Evolutionary conservation across 2,329 filamentous ascomycete genomes (phyloP).

Genomic region (Aspergillus novofumigatus): DNA sequence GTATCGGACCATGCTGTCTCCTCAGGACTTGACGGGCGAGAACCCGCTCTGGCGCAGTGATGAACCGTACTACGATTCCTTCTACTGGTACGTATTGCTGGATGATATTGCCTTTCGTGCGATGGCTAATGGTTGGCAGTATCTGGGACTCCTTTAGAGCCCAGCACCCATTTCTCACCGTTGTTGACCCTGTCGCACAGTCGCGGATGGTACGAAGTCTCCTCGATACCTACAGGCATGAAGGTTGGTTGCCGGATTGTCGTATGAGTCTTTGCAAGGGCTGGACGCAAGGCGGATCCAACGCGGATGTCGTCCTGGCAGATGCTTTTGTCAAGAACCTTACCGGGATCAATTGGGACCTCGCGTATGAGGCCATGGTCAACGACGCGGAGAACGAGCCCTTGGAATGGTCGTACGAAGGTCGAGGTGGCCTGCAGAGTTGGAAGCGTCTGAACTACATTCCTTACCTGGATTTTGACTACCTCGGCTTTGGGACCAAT

Average conservation of each 20-base stretch:
- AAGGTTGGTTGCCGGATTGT: slow-evolving; percentile 69
- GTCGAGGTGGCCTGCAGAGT: slow-evolving; percentile 64
- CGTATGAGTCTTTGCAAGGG: slow-evolving; percentile 66
- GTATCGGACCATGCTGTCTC: slow-evolving; percentile 67
- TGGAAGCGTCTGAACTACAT: slow-evolving; percentile 70
- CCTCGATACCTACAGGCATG: slow-evolving; percentile 65
- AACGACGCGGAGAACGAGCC: slow-evolving; percentile 69
- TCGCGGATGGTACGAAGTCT: slow-evolving; percentile 64
- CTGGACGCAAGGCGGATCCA: slow-evolving; percentile 69
- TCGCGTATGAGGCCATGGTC: slow-evolving; percentile 63
- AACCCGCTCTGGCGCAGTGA: slow-evolving; percentile 62
- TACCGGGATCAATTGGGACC: slow-evolving; percentile 60
- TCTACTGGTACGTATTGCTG: slow-evolving; percentile 55
- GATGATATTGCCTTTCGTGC: not conserved
- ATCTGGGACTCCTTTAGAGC: slow-evolving; percentile 69
- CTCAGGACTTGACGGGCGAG: slow-evolving; percentile 69
- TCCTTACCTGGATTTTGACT: slow-evolving; percentile 65
- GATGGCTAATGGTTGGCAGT: slow-evolving; percentile 19
- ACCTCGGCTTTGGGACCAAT: slow-evolving; percentile 62
- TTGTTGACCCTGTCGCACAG: slow-evolving; percentile 60
- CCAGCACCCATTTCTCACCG: slow-evolving; percentile 64
- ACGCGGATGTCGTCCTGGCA: slow-evolving; percentile 65
- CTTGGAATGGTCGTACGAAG: slow-evolving; percentile 64
- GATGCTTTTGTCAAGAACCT: slow-evolving; percentile 68
- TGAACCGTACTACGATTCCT: slow-evolving; percentile 70